Evolutionary conservation across 306 rosid genomes (phyloP), one percentile per base, ranked within the genome.

Genomic region (Quercus cerris): DNA sequence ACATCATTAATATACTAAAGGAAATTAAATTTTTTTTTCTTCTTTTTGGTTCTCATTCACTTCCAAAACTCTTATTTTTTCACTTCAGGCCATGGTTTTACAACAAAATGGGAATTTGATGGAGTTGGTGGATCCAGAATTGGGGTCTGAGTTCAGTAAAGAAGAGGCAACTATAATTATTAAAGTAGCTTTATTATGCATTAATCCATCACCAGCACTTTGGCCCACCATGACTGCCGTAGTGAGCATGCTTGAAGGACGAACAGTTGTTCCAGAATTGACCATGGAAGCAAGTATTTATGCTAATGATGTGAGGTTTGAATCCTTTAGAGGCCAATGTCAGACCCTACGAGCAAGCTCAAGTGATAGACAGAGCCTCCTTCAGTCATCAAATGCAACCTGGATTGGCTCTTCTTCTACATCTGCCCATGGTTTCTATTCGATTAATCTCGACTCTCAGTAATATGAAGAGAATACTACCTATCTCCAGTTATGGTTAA

Each of bases 211-310:
- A 0, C 87, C 91, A 0, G 84, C 90, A 7, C 72, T 81, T 20
- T 78, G 94, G 72, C 94, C 94, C 23, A 46, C 78, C n/a, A 89
- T 91, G 91, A 88, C 97, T 22, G 84, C 80, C 67, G 97, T 85
- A 74, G 87, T 86, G 68, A 85, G 83, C 82, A 91, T 91, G 94
- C 94, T 91, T 11, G 88, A 87, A 83, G 91, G 87, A 55, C 77
- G 75, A 79, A 70, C 30, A 2, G 46, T n/a, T 31, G 85, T 87
- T 80, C 86, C 80, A 10, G 85, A 89, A 63, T 56, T 69, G 62
- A 75, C 31, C 59, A 57, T 68, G 6, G 84, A 90, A 9, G 52
- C 78, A 9, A 75, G 81, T 74, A 49, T 25, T 9, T 78, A 75
- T 6, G 19, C 25, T 19, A 88, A 88, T 73, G 90, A 82, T 44